Base-by-base conservation (phyloP, 2,329 filamentous ascomycete species). In the Paracamarosporium sp. region DNA sequence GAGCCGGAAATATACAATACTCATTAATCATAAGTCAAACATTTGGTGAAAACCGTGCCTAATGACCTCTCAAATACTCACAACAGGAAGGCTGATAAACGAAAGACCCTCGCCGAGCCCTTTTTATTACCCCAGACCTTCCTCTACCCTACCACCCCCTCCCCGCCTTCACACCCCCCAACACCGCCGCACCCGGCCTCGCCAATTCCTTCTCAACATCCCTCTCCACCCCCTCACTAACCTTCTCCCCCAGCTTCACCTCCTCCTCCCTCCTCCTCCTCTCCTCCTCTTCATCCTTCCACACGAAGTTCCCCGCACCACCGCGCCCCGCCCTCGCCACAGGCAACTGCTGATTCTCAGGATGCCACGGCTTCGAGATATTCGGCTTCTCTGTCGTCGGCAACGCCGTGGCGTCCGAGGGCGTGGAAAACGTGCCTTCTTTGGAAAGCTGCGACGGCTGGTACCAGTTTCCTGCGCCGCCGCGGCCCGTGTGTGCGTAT, bases 291-390 rank as follows among this genome's bases (percentile, higher is more conserved):
- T 76, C 76, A 45, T 73, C 60, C 66, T 65, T 69, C 75, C 75
- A 81, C n/a, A 76, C 69, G 57, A 77, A 80, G 52, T 82, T 82
- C 3, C 80, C 80, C n/a, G 79, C 79, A 6, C 80, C 80, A 27
- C 80, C 80, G 44, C 80, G 67, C 1, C 80, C 80, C 24, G 68
- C 67, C 27, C 71, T 57, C 27, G 69, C 74, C 40, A 76, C 62
- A 15, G 74, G 74, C 56, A 76, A n/a, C 51, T 74, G 69, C 51
- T 72, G 69, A 1, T 54, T 63, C 36, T 71, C 72, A 0, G 72
- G 73, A 57, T 73, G 72, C 72, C 71, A 75, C n/a, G 74, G 72
- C 36, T 63, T 76, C 53, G 64, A 71, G 11, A 72, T 43, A 5
- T 68, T 61, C 2, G 70, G 68, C 31, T 68, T 72, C 9, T 63